A percentile compares a stretch with the other conserved stretches of the same genome.
Evolutionary conservation across 2,329 filamentous ascomycete species (phyloP).

Genomic region (Fusarium albidum): DNA sequence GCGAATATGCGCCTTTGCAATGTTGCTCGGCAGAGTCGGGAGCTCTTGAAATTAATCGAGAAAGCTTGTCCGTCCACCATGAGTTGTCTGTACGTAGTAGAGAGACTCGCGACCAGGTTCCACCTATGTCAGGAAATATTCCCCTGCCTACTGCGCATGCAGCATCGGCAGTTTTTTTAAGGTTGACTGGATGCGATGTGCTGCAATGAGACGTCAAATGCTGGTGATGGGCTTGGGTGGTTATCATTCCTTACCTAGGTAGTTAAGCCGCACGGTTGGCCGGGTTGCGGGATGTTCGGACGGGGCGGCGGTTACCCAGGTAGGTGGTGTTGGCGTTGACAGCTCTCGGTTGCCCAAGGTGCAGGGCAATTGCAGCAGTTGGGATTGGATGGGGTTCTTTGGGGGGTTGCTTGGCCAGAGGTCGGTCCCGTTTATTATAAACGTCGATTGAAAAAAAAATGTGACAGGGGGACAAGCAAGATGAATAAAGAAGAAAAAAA

Average conservation of each 20-base stretch:
- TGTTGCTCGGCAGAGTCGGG: conserved; percentile 8
- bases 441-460: conserved; percentile 13
- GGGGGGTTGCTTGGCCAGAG: conserved; percentile 5
- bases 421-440: conserved; percentile 16
- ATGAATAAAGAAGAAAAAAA: conserved; percentile 22
- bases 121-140: conserved; percentile 20
- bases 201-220: conserved; percentile 34
- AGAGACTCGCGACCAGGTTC: conserved; percentile 28
- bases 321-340: conserved; percentile 19
- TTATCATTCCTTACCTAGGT: conserved; percentile 16
- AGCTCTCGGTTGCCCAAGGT: conserved; percentile 12
- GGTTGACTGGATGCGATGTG: conserved; percentile 25
- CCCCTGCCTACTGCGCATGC: conserved; percentile 35
- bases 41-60: background rate
- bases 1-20: conserved; percentile 11
- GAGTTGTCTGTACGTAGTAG: conserved; percentile 26
- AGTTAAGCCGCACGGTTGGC: conserved; percentile 33
- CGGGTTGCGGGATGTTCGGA: conserved; percentile 31
- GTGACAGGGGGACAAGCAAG: conserved; percentile 3
- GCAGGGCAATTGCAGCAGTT: conserved; percentile 21
- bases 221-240: conserved; percentile 24
- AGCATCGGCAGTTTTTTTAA: conserved; percentile 34
- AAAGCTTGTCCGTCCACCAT: conserved; percentile 26
- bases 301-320: conserved; percentile 15
- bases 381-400: conserved; percentile 10